phyloP scores from a whole-genome alignment of 768 basidiomycete species.

The Russula sp. region DNA sequence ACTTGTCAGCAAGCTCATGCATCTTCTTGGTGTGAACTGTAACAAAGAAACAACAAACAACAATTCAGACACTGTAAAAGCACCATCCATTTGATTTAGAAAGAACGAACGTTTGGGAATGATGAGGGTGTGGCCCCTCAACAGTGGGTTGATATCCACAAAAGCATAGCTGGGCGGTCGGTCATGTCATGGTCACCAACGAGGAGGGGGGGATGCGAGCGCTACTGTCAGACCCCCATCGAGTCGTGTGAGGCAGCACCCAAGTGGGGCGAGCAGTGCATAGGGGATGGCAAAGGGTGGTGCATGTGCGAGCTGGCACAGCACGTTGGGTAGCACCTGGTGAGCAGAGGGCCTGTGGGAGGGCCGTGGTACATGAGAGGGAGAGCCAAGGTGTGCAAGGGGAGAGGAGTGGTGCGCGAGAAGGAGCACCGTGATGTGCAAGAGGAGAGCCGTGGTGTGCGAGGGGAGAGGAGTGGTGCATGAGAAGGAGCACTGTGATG shows the following conservation, averaged over 20 bases:
- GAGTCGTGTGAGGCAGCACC: slow-evolving; percentile 17
- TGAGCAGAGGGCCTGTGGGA: no score
- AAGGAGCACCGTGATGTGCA: no score
- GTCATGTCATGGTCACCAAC: no score
- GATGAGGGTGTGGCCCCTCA: slow-evolving; percentile 86
- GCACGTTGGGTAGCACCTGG: no score
- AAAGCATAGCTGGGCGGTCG: slow-evolving; percentile 81
- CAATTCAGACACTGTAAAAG: not conserved
- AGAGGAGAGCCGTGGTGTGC: no score
- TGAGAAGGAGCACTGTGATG: no score
- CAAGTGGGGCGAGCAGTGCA: slow-evolving; percentile 21
- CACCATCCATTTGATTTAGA: not conserved
- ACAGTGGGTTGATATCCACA: slow-evolving; percentile 86
- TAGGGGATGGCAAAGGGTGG: slow-evolving; percentile 18
- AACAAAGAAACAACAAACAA: not conserved
- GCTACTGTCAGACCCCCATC: slow-evolving; percentile 6
- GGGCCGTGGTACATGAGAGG: no score
- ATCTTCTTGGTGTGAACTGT: slow-evolving; percentile 82
- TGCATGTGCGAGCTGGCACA: not conserved
- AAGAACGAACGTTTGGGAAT: slow-evolving; percentile 78
- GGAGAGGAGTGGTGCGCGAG: no score
- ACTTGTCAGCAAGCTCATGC: slow-evolving; percentile 83
- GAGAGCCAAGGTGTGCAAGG: no score
- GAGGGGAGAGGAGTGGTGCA: no score
- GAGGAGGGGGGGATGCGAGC: slow-evolving; percentile 18